Base-by-base conservation (phyloP, 306 rosid genomes). In the Geum urbanum region DNA sequence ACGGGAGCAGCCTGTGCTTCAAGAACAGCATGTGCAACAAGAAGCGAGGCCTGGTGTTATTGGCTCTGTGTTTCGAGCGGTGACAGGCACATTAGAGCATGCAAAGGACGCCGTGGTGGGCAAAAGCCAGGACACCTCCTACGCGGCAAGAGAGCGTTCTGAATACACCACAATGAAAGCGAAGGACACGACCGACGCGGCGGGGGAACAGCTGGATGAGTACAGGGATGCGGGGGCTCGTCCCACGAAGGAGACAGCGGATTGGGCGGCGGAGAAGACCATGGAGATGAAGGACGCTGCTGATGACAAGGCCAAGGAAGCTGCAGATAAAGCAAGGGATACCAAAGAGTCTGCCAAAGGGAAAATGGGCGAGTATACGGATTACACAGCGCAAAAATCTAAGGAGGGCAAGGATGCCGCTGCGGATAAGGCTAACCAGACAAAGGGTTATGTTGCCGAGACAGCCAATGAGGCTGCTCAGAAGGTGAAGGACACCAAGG, bases 101-200 rank as follows among this genome's bases (percentile, higher is more conserved):
- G 96, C 92, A 0, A 90, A 86, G 70, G 97, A 80, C 44, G 88
- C 86, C 5, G 84, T 90, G 45, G 89, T 85, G 45, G 98, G 94
- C 0, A 88, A 86, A 61, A 67, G 76, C 73, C 71, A 75, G 0
- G 75, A 80, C 1, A 53, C 70, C 20, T 14, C 59, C 6, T 70
- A 43, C 13, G 14, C 70, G 14, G 37, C 69, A 11, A 76, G 48
- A 19, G 75, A 54, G 15, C 37, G 13, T 5, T 49, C 61, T 0
- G 58, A 66, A 10, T 27, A 51, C 18, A 69, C 63, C 6, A 40
- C 63, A 32, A 39, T 19, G 5, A 69, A 75, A 63, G 68, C 70
- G 1, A 67, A 69, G 2, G 70, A 68, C 1, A 76, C 84, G 0
- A 72, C 75, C 8, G 91, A 76, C 3, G 43, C 54, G 0, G 71